Conservation (phyloP, 495 filamentous ascomycete genomes). For the Neurospora sp. region DNA sequence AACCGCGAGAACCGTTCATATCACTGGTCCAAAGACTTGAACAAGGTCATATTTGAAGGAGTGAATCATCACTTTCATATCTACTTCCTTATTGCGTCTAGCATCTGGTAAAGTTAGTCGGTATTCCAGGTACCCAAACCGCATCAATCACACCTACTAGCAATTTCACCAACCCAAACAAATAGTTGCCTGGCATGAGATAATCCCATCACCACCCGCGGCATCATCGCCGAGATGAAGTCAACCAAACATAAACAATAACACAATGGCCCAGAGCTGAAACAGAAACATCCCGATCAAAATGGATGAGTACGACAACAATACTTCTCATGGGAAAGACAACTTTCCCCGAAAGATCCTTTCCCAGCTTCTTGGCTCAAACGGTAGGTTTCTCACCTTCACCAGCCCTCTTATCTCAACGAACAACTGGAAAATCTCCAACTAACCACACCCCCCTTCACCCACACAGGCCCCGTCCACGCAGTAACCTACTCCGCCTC, state of each 20-base stretch:
- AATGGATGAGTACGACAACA: neutral
- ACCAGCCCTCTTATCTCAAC: neutral
- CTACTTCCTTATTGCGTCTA: neutral
- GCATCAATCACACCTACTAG: neutral
- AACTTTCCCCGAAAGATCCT: neutral
- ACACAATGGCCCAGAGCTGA: neutral
- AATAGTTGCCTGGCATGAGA: neutral
- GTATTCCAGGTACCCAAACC: neutral
- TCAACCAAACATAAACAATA: conserved; percentile 10
- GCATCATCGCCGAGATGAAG: neutral
- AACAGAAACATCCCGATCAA: neutral
- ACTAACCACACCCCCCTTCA: neutral
- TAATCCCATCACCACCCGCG: neutral
- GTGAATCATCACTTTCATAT: neutral
- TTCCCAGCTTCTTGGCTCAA: conserved; percentile 29
- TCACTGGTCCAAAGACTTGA: neutral
- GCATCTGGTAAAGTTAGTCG: neutral
- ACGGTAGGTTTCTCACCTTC: conserved; percentile 14
- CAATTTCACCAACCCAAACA: neutral
- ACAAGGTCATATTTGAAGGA: neutral
- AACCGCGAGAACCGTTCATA: neutral
- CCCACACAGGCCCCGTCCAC: conserved; percentile 54
- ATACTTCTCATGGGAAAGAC: neutral
- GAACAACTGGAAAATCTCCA: neutral
- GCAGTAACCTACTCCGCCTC: conserved; percentile 61